Percentiles rank a stretch among this genome's conserved stretches.
Evolutionary conservation across 257 asterid genomes (phyloP).

Genomic region (Buddleja alternifolia): DNA sequence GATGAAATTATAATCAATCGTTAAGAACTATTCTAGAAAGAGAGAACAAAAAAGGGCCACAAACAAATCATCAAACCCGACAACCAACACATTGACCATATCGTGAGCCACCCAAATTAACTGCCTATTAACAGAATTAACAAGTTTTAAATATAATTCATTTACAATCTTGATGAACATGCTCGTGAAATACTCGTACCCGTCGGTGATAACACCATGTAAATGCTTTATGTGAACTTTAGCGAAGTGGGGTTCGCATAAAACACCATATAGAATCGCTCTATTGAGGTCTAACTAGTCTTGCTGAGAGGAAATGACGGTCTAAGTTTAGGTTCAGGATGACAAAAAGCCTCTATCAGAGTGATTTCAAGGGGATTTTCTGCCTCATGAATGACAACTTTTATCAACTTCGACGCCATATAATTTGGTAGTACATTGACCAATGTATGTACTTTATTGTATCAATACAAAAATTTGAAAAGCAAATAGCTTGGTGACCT

Average conservation of each 20-base stretch:
- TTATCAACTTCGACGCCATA: background rate
- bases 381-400: slow-evolving; percentile 46
- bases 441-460: too few species aligned
- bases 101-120: slow-evolving; percentile 59
- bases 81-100: slow-evolving; percentile 62
- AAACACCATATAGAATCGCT: slow-evolving; percentile 67
- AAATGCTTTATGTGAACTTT: slow-evolving; percentile 71
- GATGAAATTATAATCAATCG: too few species aligned
- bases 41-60: slow-evolving; percentile 63
- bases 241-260: slow-evolving; percentile 54
- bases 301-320: slow-evolving; percentile 69
- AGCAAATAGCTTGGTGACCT: background rate
- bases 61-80: slow-evolving; percentile 68
- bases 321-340: slow-evolving; percentile 53
- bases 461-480: too few species aligned
- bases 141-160: slow-evolving; percentile 53
- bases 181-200: slow-evolving; percentile 60
- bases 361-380: slow-evolving; percentile 60
- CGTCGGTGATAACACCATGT: slow-evolving; percentile 68
- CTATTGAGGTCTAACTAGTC: slow-evolving; percentile 62
- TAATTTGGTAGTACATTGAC: too few species aligned
- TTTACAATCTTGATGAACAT: slow-evolving; percentile 55
- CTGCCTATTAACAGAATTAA: slow-evolving; percentile 56
- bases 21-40: too few species aligned
- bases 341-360: slow-evolving; percentile 56